phyloP scores from a whole-genome alignment of 208 protist species.

The Perkinsela sp. region DNA sequence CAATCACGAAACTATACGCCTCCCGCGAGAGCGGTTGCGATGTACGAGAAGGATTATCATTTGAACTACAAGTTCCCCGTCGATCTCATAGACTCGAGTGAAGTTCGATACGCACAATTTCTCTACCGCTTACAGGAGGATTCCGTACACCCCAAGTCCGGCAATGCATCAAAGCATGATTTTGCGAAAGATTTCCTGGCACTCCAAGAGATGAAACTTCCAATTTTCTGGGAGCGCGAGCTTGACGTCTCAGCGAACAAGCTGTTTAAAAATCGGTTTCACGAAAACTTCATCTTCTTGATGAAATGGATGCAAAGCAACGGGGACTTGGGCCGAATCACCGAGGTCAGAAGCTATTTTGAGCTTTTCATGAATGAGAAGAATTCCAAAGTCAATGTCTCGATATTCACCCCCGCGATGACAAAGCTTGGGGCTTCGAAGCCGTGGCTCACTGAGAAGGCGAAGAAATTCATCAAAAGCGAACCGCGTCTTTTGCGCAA shows the following conservation, averaged over 20 bases:
- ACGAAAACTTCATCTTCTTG: background rate
- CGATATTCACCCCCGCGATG: background rate
- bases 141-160: background rate
- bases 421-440: background rate
- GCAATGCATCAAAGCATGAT: background rate
- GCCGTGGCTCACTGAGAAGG: background rate
- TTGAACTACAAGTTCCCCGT: background rate
- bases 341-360: background rate
- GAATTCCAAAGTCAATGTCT: background rate
- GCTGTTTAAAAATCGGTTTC: background rate
- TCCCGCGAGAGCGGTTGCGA: background rate
- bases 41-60: background rate
- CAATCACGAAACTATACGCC: background rate
- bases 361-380: background rate
- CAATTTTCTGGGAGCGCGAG: background rate
- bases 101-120: background rate
- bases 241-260: background rate
- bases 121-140: background rate
- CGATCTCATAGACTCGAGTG: background rate
- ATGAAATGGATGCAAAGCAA: conserved; percentile 1
- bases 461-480: background rate
- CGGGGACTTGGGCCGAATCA: background rate
- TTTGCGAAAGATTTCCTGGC: background rate
- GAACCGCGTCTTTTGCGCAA: background rate
- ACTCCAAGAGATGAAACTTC: background rate